Percentiles rank a stretch among this genome's conserved stretches.
These are phyloP conservation scores for Dendrocalamus sinicus DNA, from an alignment of 176 grass and related monocot species.

Conservation along the genomic window DNA sequence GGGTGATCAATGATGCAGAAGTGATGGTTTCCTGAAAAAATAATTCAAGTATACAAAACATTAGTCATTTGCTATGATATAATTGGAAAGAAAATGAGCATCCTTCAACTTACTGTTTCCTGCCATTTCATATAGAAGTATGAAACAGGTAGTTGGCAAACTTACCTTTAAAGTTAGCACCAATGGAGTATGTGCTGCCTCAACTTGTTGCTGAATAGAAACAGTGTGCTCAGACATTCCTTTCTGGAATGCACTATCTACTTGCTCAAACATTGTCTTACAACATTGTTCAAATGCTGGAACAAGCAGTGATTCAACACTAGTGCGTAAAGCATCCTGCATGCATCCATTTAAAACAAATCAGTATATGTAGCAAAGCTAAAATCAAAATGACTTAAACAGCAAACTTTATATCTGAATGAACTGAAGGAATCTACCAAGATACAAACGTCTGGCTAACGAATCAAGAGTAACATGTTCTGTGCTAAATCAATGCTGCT, in stretches of 20 bases:
- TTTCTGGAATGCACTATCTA: constrained; percentile 92
- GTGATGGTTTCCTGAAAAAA: constrained; percentile 76
- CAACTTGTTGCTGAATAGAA: constrained; percentile 86
- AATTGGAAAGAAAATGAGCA: not conserved
- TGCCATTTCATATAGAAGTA: constrained; percentile 32
- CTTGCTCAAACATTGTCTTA: constrained; percentile 97
- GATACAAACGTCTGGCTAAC: not conserved
- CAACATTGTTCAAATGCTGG: constrained; percentile 93
- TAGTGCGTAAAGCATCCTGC: constrained; percentile 82
- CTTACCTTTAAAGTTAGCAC: constrained; percentile 87
- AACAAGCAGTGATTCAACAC: constrained; percentile 78
- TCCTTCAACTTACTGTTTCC: constrained; percentile 16
- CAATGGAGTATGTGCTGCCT: constrained; percentile 81
- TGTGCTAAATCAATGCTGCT: constrained; percentile 15
- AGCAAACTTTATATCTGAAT: constrained; percentile 15
- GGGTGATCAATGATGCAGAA: constrained; percentile 84
- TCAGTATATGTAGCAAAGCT: constrained; percentile 31
- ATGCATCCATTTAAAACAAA: constrained; percentile 37
- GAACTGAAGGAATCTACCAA: constrained; percentile 3
- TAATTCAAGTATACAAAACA: constrained; percentile 17
- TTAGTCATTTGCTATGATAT: constrained; percentile 16
- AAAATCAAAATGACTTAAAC: constrained; percentile 14
- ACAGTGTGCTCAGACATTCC: constrained; percentile 90
- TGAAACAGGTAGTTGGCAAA: not conserved
- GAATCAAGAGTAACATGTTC: constrained; percentile 18